Evolutionary conservation across 495 filamentous ascomycete genomes (phyloP).

Genomic region (Hypoxylon rickii): DNA sequence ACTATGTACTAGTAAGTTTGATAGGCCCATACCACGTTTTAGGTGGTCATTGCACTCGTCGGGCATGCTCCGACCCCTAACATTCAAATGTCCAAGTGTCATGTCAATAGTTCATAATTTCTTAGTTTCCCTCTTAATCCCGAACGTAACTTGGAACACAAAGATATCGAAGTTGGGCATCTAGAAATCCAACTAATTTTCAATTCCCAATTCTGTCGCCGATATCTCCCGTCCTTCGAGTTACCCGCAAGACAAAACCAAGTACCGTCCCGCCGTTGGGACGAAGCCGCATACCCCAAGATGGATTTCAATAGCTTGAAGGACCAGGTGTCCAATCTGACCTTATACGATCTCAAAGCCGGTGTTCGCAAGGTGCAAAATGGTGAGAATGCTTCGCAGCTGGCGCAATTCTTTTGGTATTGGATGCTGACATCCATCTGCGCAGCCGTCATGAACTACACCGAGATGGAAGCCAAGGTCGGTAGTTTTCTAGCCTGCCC

Average conservation of each 20-base stretch:
- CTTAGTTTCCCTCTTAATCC: no score
- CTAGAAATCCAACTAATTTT: neutral
- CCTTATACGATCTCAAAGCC: constrained; percentile 95
- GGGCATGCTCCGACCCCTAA: neutral
- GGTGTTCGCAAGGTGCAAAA: constrained; percentile 97
- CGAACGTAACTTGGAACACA: no score
- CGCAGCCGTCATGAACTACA: constrained; percentile 98
- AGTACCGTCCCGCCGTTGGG: constrained; percentile 22
- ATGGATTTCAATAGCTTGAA: constrained; percentile 90
- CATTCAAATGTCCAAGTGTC: no score
- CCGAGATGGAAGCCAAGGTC: constrained; percentile 99
- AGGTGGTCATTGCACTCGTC: neutral
- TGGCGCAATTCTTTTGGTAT: constrained; percentile 1
- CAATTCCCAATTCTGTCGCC: no score
- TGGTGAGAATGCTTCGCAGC: constrained; percentile 63
- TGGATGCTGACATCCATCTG: constrained; percentile 20
- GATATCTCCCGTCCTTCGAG: no score
- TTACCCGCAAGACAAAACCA: no score
- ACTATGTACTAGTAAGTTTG: no score
- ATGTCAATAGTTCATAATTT: no score
- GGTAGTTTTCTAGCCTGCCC: constrained; percentile 31
- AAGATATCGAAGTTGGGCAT: no score
- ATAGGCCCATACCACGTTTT: no score
- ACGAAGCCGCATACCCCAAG: constrained; percentile 24
- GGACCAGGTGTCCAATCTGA: constrained; percentile 90